Percentiles rank a stretch among this genome's conserved stretches.
Conservation (phyloP, 257 asterid species). For the Oldenlandia corymbosa region DNA sequence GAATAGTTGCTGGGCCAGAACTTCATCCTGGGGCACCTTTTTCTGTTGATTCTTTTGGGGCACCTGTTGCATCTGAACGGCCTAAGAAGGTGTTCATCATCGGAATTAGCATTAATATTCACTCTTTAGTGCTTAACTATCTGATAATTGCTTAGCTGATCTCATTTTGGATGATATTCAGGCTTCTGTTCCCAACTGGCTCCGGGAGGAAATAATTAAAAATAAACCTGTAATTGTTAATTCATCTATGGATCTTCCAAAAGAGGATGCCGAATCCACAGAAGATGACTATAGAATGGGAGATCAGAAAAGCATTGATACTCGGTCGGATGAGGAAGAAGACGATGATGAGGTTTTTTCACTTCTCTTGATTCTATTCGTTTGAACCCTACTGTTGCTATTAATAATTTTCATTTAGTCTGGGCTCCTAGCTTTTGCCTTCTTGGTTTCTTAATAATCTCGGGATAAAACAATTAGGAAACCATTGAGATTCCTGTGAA, state of each 20-base stretch:
- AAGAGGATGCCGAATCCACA: conserved; percentile 48
- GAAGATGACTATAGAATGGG: conserved; percentile 65
- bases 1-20: conserved; percentile 54
- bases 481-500: too few relatives aligned
- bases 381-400: background rate
- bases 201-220: conserved; percentile 92
- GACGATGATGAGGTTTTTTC: conserved; percentile 64
- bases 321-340: conserved; percentile 61
- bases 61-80: conserved; percentile 51
- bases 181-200: conserved; percentile 99
- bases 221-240: conserved; percentile 73
- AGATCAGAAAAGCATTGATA: conserved; percentile 61
- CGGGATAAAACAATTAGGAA: background rate
- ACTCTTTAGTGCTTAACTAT: background rate
- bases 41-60: conserved; percentile 63
- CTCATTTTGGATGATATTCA: conserved; percentile 29
- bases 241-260: conserved; percentile 37
- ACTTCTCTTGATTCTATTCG: conserved; percentile 6
- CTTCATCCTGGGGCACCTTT: conserved; percentile 55
- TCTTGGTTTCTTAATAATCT: too few relatives aligned
- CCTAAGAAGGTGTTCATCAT: conserved; percentile 67
- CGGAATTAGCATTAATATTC: background rate
- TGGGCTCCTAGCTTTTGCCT: background rate
- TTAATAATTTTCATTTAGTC: background rate
- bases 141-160: conserved; percentile 11